phyloP scores from a whole-genome alignment of 2,329 filamentous ascomycete species.

The Fusarium sp. region DNA sequence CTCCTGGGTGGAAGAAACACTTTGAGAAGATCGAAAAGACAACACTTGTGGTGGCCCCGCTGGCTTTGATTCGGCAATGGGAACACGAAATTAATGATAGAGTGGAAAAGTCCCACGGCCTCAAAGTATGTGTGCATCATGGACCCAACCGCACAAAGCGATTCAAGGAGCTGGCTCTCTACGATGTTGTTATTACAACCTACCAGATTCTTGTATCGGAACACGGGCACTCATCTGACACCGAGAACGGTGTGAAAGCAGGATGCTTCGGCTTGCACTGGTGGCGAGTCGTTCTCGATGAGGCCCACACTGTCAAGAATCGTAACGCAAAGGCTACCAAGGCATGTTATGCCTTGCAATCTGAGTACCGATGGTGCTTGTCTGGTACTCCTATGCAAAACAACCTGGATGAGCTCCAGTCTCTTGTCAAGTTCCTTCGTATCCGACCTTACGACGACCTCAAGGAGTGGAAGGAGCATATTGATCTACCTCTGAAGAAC shows the following conservation, averaged over 20 bases:
- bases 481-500: slow-evolving; percentile 90
- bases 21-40: slow-evolving; percentile 79
- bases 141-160: slow-evolving; percentile 88
- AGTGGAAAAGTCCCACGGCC: slow-evolving; percentile 76
- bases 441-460: slow-evolving; percentile 94
- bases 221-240: slow-evolving; percentile 78
- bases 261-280: slow-evolving; percentile 94
- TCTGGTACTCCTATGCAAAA: slow-evolving; percentile 99
- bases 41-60: slow-evolving; percentile 91
- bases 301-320: slow-evolving; percentile 99
- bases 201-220: slow-evolving; percentile 97
- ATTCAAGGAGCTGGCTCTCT: slow-evolving; percentile 81
- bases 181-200: slow-evolving; percentile 97
- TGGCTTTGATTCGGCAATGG: slow-evolving; percentile 98
- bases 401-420: slow-evolving; percentile 96
- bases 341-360: slow-evolving; percentile 86
- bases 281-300: slow-evolving; percentile 96
- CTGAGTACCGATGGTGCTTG: slow-evolving; percentile 95
- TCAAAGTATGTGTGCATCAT: slow-evolving; percentile 92
- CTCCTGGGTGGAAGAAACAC: slow-evolving; percentile 76
- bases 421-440: slow-evolving; percentile 90
- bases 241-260: slow-evolving; percentile 74
- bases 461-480: slow-evolving; percentile 90
- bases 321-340: slow-evolving; percentile 96
- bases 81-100: slow-evolving; percentile 92